Evolutionary conservation across 2,329 filamentous ascomycete species (phyloP).

Genomic region (Hypoxylon sp.): DNA sequence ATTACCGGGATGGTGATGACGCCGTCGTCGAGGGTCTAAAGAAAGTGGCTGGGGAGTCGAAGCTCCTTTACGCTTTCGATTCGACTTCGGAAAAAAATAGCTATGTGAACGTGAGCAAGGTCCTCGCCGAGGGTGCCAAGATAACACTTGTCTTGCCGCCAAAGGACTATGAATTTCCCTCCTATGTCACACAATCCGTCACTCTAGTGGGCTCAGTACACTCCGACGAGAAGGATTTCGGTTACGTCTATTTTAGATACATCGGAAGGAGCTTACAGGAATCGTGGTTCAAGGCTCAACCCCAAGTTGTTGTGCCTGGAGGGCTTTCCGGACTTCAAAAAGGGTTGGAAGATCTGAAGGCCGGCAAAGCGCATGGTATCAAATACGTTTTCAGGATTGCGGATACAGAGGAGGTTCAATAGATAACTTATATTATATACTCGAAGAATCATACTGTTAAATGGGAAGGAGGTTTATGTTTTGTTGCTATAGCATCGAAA

Average conservation of each 20-base stretch:
- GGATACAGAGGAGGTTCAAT: constrained; percentile 50
- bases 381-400: constrained; percentile 61
- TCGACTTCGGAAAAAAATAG: constrained; percentile 69
- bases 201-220: constrained; percentile 49
- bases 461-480: not conserved
- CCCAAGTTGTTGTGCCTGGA: constrained; percentile 55
- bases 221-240: constrained; percentile 50
- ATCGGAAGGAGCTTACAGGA: constrained; percentile 55
- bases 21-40: constrained; percentile 62
- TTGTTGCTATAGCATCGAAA: no score
- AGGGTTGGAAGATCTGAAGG: constrained; percentile 55
- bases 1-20: constrained; percentile 72
- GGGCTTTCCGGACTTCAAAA: constrained; percentile 56
- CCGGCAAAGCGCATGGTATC: constrained; percentile 59
- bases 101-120: constrained; percentile 61
- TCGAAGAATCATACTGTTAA: not conserved
- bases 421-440: not conserved
- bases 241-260: constrained; percentile 57
- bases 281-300: constrained; percentile 61
- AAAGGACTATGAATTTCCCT: constrained; percentile 53
- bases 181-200: constrained; percentile 35
- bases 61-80: constrained; percentile 69
- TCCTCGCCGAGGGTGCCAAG: constrained; percentile 58
- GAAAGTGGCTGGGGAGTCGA: constrained; percentile 57
- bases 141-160: constrained; percentile 59